These are phyloP conservation scores for Polychaeton citri DNA, from an alignment of 2,329 filamentous ascomycete genomes.

Conservation along the genomic window DNA sequence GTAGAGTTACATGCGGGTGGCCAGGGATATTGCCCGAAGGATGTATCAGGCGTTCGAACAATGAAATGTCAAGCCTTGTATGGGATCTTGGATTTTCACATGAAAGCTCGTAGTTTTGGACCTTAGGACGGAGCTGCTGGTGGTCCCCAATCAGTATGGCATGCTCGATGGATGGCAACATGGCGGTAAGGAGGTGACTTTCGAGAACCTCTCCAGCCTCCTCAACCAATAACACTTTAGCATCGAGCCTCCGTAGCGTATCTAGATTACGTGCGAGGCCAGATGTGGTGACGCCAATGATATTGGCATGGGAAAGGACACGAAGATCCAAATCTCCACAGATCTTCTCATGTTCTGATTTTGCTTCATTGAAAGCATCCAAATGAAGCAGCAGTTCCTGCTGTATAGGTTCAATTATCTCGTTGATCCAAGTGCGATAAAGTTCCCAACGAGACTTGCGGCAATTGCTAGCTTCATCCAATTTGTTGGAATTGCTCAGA, in stretches of 20 bases:
- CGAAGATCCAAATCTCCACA: constrained; percentile 27
- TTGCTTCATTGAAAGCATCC: constrained; percentile 7
- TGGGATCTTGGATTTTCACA: constrained; percentile 29
- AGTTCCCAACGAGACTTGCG: constrained; percentile 1
- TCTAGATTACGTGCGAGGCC: constrained; percentile 41
- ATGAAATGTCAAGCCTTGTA: constrained; percentile 41
- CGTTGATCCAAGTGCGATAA: constrained; percentile 6
- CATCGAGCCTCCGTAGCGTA: constrained; percentile 34
- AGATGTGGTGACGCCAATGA: constrained; percentile 49
- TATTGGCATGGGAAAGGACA: constrained; percentile 28
- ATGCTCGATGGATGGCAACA: constrained; percentile 49
- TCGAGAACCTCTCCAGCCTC: constrained; percentile 59
- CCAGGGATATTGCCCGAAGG: not conserved
- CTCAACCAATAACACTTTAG: constrained; percentile 41
- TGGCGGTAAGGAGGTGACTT: constrained; percentile 44
- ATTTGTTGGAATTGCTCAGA: no score
- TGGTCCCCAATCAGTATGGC: constrained; percentile 54
- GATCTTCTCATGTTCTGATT: constrained; percentile 13
- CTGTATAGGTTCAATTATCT: constrained; percentile 5
- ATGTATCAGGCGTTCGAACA: constrained; percentile 45
- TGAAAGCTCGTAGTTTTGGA: constrained; percentile 42
- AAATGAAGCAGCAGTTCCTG: constrained; percentile 9
- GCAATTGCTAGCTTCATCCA: constrained; percentile 3
- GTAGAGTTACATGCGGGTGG: constrained; percentile 26
- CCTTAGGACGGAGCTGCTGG: constrained; percentile 46